Evolutionary conservation across 2,329 filamentous ascomycete genomes (phyloP).

Genomic region (Tolypocladium ovalisporum): DNA sequence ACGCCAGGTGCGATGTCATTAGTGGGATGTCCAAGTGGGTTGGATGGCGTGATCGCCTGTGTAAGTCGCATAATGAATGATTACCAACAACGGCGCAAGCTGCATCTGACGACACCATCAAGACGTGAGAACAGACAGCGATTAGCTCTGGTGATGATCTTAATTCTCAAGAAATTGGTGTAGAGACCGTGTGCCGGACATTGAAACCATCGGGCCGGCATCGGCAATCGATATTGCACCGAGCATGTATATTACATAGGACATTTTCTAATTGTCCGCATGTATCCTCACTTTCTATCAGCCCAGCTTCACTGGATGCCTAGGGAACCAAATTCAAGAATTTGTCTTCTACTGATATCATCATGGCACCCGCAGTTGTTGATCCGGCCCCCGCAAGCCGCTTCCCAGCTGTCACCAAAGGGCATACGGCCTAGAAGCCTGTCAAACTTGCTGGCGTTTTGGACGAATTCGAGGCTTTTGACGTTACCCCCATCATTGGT

Average conservation of each 20-base stretch:
- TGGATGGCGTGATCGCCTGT: neutral
- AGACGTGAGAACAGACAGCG: neutral
- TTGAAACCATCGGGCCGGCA: neutral
- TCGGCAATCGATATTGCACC: neutral
- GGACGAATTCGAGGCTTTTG: conserved; percentile 41
- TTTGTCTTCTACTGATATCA: neutral
- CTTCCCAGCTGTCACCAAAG: conserved; percentile 3
- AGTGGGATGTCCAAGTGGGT: neutral
- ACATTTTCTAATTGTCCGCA: neutral
- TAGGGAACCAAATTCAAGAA: too few relatives aligned
- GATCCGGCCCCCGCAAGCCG: conserved; percentile 1
- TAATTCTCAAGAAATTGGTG: neutral
- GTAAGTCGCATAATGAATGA: neutral
- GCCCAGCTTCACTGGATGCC: too few relatives aligned
- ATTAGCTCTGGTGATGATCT: neutral
- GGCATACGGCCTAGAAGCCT: conserved; percentile 17
- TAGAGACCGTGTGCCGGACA: neutral
- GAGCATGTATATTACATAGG: neutral
- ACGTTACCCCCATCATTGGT: conserved; percentile 51
- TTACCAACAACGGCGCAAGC: neutral
- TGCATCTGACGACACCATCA: neutral
- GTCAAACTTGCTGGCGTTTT: conserved; percentile 39
- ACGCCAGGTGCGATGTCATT: neutral
- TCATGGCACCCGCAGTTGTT: conserved; percentile 7
- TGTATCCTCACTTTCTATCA: neutral